Conservation (phyloP, 176 grass and related monocot species). For the Eleusine coracana region DNA sequence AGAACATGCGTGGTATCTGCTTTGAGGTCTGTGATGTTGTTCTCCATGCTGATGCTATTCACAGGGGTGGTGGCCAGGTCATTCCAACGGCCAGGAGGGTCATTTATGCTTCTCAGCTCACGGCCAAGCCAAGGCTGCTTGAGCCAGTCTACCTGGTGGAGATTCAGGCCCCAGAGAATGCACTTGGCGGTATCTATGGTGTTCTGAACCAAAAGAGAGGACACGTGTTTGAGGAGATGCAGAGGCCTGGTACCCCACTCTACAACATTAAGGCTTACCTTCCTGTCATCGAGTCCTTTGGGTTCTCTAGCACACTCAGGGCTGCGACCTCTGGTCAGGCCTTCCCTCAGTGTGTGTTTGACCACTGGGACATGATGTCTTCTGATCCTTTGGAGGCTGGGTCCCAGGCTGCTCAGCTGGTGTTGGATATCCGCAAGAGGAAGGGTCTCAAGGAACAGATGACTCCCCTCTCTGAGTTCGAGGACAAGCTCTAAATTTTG, state of each 20-base stretch:
- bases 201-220: slow-evolving; percentile 80
- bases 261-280: slow-evolving; percentile 82
- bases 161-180: slow-evolving; percentile 75
- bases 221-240: slow-evolving; percentile 83
- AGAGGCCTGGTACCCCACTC: slow-evolving; percentile 72
- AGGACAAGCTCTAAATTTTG: slow-evolving; percentile 39
- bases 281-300: slow-evolving; percentile 49
- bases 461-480: slow-evolving; percentile 42
- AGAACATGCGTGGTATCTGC: slow-evolving; percentile 78
- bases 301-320: slow-evolving; percentile 47
- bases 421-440: slow-evolving; percentile 50
- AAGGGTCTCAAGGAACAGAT: slow-evolving; percentile 55
- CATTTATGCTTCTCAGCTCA: slow-evolving; percentile 71
- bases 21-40: slow-evolving; percentile 83
- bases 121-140: slow-evolving; percentile 67
- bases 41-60: slow-evolving; percentile 77
- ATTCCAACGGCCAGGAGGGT: slow-evolving; percentile 74
- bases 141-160: slow-evolving; percentile 85
- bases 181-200: slow-evolving; percentile 78
- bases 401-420: slow-evolving; percentile 38
- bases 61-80: slow-evolving; percentile 72
- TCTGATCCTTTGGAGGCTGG: slow-evolving; percentile 41
- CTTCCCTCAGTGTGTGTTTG: slow-evolving; percentile 51
- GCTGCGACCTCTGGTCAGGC: slow-evolving; percentile 54
- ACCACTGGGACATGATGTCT: slow-evolving; percentile 51